These are phyloP conservation scores for Butyriboletus loyo DNA, from an alignment of 768 basidiomycete genomes.

Conservation along the genomic window DNA sequence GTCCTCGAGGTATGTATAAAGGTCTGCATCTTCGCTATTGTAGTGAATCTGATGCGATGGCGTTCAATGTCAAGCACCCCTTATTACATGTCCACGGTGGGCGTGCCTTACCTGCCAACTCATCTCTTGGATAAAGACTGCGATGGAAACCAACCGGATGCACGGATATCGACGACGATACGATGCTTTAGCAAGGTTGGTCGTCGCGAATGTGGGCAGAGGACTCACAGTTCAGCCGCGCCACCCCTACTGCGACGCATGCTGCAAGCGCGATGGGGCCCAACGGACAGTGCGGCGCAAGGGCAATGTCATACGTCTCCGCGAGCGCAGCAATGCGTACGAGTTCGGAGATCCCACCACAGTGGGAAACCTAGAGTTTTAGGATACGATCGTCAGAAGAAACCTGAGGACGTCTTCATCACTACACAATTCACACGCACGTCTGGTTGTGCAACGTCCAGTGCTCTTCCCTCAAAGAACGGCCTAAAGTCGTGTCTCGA, in stretches of 20 bases:
- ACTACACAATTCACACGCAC: slow-evolving; percentile 31
- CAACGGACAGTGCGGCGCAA: slow-evolving; percentile 71
- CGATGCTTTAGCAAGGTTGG: not conserved
- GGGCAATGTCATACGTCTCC: slow-evolving; percentile 68
- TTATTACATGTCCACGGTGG: not conserved
- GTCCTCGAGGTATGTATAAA: slow-evolving; percentile 56
- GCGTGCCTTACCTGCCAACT: slow-evolving; percentile 46
- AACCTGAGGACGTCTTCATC: not conserved
- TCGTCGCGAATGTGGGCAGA: not conserved
- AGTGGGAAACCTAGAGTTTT: slow-evolving; percentile 47
- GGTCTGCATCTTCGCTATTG: slow-evolving; percentile 55
- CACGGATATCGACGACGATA: not conserved
- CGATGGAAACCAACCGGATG: slow-evolving; percentile 9
- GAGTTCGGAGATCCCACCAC: slow-evolving; percentile 59
- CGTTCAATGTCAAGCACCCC: not conserved
- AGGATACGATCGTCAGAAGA: not conserved
- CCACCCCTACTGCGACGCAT: slow-evolving; percentile 59
- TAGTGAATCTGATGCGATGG: slow-evolving; percentile 53
- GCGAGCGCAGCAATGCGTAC: slow-evolving; percentile 56
- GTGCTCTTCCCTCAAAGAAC: slow-evolving; percentile 58
- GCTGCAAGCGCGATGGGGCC: slow-evolving; percentile 73
- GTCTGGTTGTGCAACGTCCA: slow-evolving; percentile 71
- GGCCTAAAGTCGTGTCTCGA: slow-evolving; percentile 61
- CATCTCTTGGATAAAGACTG: slow-evolving; percentile 63
- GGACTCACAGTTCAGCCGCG: slow-evolving; percentile 55